Evolutionary conservation across 805 yeast genomes (phyloP).

Genomic region (Suhomyces prunicola): DNA sequence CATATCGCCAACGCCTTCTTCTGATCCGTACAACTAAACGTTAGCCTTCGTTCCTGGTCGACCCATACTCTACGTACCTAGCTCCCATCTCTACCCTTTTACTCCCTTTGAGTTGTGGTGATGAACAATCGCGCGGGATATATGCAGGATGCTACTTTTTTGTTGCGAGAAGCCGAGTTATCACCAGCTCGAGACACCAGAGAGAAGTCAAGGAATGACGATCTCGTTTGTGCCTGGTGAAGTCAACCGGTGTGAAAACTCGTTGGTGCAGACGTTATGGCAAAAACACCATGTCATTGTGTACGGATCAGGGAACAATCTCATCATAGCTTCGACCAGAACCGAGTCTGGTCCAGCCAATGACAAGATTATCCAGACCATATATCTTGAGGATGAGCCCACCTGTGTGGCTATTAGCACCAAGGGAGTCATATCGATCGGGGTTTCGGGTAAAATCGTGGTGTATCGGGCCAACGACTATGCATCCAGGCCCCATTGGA

Average conservation of each 20-base stretch:
- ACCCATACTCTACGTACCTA: slow-evolving; percentile 32
- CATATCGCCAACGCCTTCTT: slow-evolving; percentile 94
- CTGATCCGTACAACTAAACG: slow-evolving; percentile 82
- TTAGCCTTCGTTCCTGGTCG: slow-evolving; percentile 1
- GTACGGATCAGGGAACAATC: slow-evolving; percentile 86
- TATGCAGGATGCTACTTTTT: background rate
- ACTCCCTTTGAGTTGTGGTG: background rate
- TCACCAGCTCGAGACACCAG: background rate
- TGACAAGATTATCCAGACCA: slow-evolving; percentile 60
- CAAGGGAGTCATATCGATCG: slow-evolving; percentile 60
- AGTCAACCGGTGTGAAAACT: slow-evolving; percentile 56
- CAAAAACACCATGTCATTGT: slow-evolving; percentile 58
- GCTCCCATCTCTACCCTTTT: slow-evolving; percentile 48
- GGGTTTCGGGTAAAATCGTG: slow-evolving; percentile 40
- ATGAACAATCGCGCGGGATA: background rate
- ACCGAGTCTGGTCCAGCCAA: background rate
- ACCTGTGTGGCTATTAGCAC: slow-evolving; percentile 61
- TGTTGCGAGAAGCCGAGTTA: background rate
- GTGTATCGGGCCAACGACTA: slow-evolving; percentile 60
- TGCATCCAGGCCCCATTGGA: slow-evolving; percentile 46
- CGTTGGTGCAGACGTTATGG: slow-evolving; percentile 65
- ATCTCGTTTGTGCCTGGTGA: slow-evolving; percentile 82
- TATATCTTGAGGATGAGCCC: slow-evolving; percentile 68
- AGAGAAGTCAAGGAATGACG: slow-evolving; percentile 35
- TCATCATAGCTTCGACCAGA: slow-evolving; percentile 43